These are phyloP conservation scores for Malbranchea zuffiana DNA, from an alignment of 2,329 filamentous ascomycete genomes.

Conservation along the genomic window DNA sequence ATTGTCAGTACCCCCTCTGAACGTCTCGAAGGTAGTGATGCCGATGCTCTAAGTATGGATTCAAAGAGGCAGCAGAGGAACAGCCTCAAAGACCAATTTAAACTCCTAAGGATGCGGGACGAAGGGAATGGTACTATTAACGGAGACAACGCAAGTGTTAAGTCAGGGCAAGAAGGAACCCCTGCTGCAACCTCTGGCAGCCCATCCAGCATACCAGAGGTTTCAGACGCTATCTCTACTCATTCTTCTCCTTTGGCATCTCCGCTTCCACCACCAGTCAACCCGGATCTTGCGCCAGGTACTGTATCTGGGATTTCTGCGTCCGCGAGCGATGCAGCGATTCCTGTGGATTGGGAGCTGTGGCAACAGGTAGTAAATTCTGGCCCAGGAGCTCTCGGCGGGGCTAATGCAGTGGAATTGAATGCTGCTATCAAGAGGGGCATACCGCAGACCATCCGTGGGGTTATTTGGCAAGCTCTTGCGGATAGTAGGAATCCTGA, in stretches of 20 bases:
- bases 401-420: constrained; percentile 78
- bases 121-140: constrained; percentile 51
- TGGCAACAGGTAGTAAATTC: constrained; percentile 96
- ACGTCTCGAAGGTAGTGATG: constrained; percentile 56
- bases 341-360: constrained; percentile 92
- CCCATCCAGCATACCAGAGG: constrained; percentile 37
- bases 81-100: constrained; percentile 68
- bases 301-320: constrained; percentile 74
- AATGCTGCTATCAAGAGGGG: constrained; percentile 84
- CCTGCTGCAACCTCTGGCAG: constrained; percentile 36
- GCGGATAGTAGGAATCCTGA: constrained; percentile 92
- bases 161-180: constrained; percentile 33
- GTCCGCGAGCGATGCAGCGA: constrained; percentile 50
- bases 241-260: constrained; percentile 17
- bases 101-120: constrained; percentile 62
- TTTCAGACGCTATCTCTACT: constrained; percentile 22
- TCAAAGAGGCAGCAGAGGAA: constrained; percentile 44
- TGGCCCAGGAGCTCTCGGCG: constrained; percentile 75
- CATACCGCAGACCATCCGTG: constrained; percentile 87
- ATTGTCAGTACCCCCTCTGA: constrained; percentile 65
- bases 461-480: constrained; percentile 97
- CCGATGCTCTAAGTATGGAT: constrained; percentile 40
- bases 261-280: constrained; percentile 51
- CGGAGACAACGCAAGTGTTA: constrained; percentile 45
- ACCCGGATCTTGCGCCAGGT: constrained; percentile 64